Conservation (phyloP, 2,329 filamentous ascomycete genomes). For the Fusarium caatingaense region DNA sequence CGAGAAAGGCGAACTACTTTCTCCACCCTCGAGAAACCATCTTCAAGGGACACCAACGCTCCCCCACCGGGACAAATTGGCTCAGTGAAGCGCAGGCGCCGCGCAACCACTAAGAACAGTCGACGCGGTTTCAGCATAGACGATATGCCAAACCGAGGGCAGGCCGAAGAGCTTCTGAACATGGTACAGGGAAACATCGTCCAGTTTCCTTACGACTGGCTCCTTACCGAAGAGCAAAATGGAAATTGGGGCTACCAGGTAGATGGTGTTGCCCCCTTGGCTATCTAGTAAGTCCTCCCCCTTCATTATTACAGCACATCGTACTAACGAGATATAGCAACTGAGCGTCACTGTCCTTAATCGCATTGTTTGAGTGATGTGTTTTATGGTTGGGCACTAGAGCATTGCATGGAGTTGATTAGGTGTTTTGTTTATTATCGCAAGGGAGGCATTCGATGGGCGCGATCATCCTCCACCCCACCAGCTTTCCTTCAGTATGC, state of each 20-base stretch:
- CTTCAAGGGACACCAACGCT: constrained; percentile 50
- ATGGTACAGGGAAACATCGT: constrained; percentile 90
- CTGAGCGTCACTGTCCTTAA: constrained; percentile 42
- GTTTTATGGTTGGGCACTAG: constrained; percentile 20
- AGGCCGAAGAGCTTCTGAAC: constrained; percentile 84
- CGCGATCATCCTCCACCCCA: constrained; percentile 14
- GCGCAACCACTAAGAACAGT: constrained; percentile 77
- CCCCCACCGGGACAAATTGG: constrained; percentile 53
- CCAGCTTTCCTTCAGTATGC: constrained; percentile 25
- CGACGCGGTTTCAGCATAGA: constrained; percentile 74
- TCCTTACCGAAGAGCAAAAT: constrained; percentile 88
- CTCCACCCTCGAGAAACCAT: constrained; percentile 63
- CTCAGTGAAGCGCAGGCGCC: constrained; percentile 70
- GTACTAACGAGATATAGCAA: constrained; percentile 51
- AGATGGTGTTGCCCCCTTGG: constrained; percentile 93
- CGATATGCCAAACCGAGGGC: constrained; percentile 78
- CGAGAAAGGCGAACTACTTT: constrained; percentile 67
- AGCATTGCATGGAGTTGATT: constrained; percentile 45
- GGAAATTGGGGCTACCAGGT: constrained; percentile 98
- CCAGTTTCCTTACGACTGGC: constrained; percentile 95
- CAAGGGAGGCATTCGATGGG: constrained; percentile 34
- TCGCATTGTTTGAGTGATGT: not conserved
- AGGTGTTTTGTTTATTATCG: constrained; percentile 24
- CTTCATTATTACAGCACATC: not conserved
- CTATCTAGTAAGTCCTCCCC: constrained; percentile 84